A percentile compares a stretch with the other conserved stretches of the same genome.
These are phyloP conservation scores for Tolypocladium album DNA, from an alignment of 2,329 filamentous ascomycete species.

Conservation along the genomic window DNA sequence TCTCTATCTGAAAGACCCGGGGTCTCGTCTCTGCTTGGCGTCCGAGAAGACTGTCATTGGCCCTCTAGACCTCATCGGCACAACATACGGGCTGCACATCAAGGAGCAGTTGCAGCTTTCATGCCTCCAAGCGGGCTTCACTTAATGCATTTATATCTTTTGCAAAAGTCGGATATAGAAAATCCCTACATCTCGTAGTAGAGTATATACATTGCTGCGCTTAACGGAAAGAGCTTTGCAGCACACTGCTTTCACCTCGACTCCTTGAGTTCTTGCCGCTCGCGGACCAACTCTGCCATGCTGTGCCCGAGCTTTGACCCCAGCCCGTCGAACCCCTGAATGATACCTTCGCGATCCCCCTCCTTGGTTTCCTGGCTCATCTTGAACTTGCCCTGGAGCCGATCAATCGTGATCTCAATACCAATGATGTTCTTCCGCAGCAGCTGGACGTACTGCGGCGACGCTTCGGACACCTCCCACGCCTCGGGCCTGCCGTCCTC, in stretches of 20 bases:
- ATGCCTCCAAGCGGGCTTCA: neutral
- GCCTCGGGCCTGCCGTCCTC: slow-evolving; percentile 14
- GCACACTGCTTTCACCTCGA: neutral
- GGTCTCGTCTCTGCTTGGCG: neutral
- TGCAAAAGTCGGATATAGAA: too few relatives aligned
- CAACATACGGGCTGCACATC: neutral
- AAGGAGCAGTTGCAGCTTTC: neutral
- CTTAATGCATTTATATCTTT: neutral
- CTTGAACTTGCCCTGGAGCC: slow-evolving; percentile 52
- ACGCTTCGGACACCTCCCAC: slow-evolving; percentile 50
- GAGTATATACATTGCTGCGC: too few relatives aligned
- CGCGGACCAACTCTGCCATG: slow-evolving; percentile 21
- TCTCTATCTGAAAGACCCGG: neutral
- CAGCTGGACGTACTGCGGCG: slow-evolving; percentile 38
- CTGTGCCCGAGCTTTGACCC: slow-evolving; percentile 16
- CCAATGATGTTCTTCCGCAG: slow-evolving; percentile 50
- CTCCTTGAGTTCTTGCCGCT: slow-evolving; percentile 16
- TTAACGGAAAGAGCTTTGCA: too few relatives aligned
- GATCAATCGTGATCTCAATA: slow-evolving; percentile 45
- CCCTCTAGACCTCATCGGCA: neutral
- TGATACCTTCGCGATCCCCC: slow-evolving; percentile 45
- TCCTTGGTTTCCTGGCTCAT: slow-evolving; percentile 51
- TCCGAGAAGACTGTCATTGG: neutral
- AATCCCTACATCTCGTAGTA: too few relatives aligned
- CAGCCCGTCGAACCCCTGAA: slow-evolving; percentile 39